A percentile compares a stretch with the other conserved stretches of the same genome.
Evolutionary conservation across 495 filamentous ascomycete genomes (phyloP).

Genomic region (Hypoxylon lienhwacheense): DNA sequence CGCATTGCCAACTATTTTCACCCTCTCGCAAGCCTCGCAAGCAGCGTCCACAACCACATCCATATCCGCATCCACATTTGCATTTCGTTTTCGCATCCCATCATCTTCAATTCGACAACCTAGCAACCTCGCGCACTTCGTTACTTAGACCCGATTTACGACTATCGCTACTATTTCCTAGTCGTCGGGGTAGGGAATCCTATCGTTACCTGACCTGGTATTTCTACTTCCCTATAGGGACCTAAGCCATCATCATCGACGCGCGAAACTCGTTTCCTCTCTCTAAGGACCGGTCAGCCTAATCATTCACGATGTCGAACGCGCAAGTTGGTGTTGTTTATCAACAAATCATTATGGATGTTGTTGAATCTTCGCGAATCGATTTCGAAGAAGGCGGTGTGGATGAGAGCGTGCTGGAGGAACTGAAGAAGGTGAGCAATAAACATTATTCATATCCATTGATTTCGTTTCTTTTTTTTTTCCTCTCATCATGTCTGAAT

Average conservation of each 20-base stretch:
- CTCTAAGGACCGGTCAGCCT: background rate
- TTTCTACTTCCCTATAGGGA: background rate
- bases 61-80: conserved; percentile 10
- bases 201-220: background rate
- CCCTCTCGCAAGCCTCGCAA: conserved; percentile 9
- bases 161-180: no score
- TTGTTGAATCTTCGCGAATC: conserved; percentile 81
- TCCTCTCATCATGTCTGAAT: no score
- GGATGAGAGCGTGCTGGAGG: conserved; percentile 77
- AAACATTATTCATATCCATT: conserved; percentile 16
- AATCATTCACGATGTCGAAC: conserved; percentile 55
- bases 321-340: conserved; percentile 71
- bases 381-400: conserved; percentile 98
- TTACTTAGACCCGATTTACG: no score
- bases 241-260: background rate
- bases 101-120: no score
- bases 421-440: conserved; percentile 75
- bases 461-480: conserved; percentile 31
- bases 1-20: conserved; percentile 1
- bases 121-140: background rate
- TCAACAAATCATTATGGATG: conserved; percentile 85
- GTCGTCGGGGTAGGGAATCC: no score
- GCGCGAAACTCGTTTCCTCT: background rate
- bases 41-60: conserved; percentile 6
- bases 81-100: no score